A percentile compares a stretch with the other conserved stretches of the same genome.
These are phyloP conservation scores for Helenozyma baotianmanensis DNA, from an alignment of 805 yeast species.

Conservation along the genomic window DNA sequence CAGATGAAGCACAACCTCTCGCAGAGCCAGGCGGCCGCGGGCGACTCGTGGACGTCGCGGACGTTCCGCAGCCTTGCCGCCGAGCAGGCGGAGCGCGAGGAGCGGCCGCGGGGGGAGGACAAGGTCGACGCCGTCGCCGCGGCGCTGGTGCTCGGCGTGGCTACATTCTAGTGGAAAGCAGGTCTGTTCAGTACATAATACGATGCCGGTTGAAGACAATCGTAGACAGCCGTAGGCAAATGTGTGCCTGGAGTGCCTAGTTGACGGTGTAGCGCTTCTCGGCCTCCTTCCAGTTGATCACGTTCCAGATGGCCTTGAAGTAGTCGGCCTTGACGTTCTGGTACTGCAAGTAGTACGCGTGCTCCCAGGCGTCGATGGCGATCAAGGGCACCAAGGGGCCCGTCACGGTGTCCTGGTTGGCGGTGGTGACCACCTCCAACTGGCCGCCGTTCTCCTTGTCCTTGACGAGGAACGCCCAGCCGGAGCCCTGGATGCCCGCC, in stretches of 20 bases:
- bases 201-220: too few relatives aligned
- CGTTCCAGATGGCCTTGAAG: conserved; percentile 48
- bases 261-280: conserved; percentile 37
- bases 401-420: conserved; percentile 46
- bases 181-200: background rate
- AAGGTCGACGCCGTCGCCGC: conserved; percentile 77
- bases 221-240: too few relatives aligned
- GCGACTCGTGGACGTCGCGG: conserved; percentile 43
- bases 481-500: conserved; percentile 49
- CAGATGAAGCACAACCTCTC: conserved; percentile 39
- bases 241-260: too few relatives aligned
- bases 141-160: conserved; percentile 72
- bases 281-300: conserved; percentile 48
- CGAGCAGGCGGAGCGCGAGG: conserved; percentile 23
- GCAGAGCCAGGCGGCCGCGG: conserved; percentile 38
- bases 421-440: conserved; percentile 42
- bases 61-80: conserved; percentile 32
- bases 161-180: conserved; percentile 47
- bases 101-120: conserved; percentile 10
- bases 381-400: conserved; percentile 42
- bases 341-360: conserved; percentile 50
- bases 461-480: conserved; percentile 50
- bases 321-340: conserved; percentile 48
- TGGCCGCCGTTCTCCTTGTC: conserved; percentile 40
- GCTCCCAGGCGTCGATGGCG: conserved; percentile 54